Evolutionary conservation across 2,329 filamentous ascomycete genomes (phyloP), one percentile per base, ranked within the genome.

Genomic region (Clarireedia monteithiana): DNA sequence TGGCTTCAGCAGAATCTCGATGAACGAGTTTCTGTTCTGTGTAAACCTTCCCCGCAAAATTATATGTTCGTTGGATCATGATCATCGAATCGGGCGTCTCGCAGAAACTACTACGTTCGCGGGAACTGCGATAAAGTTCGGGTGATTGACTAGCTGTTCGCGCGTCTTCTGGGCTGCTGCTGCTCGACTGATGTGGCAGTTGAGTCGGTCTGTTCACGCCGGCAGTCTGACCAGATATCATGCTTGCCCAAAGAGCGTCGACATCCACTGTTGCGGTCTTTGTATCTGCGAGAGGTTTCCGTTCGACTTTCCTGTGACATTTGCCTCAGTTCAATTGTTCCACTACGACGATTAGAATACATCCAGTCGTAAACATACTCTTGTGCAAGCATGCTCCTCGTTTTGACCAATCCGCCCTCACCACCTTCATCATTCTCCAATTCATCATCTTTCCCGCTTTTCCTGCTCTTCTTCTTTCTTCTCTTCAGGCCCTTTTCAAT

Each of bases 41-140:
- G 64, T 87, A 83, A 12, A 85, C 77, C 64, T 86, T 82, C 30
- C 86, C 87, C 38, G 86, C 87, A 63, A 90, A 90, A 63, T 85
- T 86, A 71, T 88, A 89, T 14, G 81, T 85, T 30, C 85, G 82
- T 64, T 84, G 86, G 59, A 90, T 85, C 58, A 78, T 79, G 63
- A 89, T 75, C 72, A 64, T 68, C 2, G 68, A 62, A 51, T 75
- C 72, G 2, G 63, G 62, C 3, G 56, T 63, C 24, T 66, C 65
- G 34, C 53, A 53, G n/a, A 65, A 42, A 27, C 58, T 67, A 34
- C 59, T 64, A 6, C 61, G 58, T 9, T 61, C 60, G 5, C 61
- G 53, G 2, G 57, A 55, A n/a, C n/a, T 42, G 27, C 56, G 56
- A 39, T 52, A 53, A 5, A 38, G 34, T 36, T 56, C 48, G 34